A percentile compares a stretch with the other conserved stretches of the same genome.
Conservation (phyloP, 495 filamentous ascomycete species). For the Hyaloscypha finlandica region DNA sequence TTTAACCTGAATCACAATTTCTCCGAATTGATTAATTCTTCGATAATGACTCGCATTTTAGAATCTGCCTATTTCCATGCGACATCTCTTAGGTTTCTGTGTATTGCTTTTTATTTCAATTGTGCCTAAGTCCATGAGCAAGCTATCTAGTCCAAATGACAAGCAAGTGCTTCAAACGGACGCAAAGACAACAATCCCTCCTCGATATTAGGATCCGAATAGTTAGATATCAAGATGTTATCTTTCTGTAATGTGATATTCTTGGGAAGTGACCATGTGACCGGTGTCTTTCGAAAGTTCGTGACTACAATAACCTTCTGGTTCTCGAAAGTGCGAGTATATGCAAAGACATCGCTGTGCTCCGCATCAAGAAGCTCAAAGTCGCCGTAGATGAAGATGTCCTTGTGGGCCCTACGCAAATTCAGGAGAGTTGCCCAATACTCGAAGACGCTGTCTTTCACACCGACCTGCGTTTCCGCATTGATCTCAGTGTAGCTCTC, state of each 20-base stretch:
- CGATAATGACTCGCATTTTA: background rate
- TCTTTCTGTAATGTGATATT: constrained; percentile 10
- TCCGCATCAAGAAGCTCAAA: constrained; percentile 44
- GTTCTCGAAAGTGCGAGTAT: constrained; percentile 16
- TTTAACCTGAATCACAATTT: background rate
- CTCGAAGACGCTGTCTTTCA: constrained; percentile 41
- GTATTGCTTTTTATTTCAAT: background rate
- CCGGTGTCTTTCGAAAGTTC: constrained; percentile 17
- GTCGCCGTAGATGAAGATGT: constrained; percentile 48
- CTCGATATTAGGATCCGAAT: background rate
- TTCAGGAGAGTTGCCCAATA: constrained; percentile 50
- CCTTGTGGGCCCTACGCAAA: constrained; percentile 43
- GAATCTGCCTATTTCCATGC: background rate
- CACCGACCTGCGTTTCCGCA: constrained; percentile 45
- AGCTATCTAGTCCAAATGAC: constrained; percentile 7
- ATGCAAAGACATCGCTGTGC: constrained; percentile 42
- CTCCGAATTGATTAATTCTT: background rate
- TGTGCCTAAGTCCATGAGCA: background rate
- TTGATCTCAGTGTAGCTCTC: constrained; percentile 55
- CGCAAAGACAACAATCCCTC: constrained; percentile 14
- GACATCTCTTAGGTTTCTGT: background rate
- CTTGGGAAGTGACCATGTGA: constrained; percentile 19
- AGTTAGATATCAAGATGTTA: constrained; percentile 16
- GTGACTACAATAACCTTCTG: constrained; percentile 23
- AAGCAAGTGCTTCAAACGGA: constrained; percentile 27